Percentiles rank a stretch among this genome's conserved stretches.
phyloP scores from a whole-genome alignment of 441 rosid genomes.

The Populus trichocarpa region DNA sequence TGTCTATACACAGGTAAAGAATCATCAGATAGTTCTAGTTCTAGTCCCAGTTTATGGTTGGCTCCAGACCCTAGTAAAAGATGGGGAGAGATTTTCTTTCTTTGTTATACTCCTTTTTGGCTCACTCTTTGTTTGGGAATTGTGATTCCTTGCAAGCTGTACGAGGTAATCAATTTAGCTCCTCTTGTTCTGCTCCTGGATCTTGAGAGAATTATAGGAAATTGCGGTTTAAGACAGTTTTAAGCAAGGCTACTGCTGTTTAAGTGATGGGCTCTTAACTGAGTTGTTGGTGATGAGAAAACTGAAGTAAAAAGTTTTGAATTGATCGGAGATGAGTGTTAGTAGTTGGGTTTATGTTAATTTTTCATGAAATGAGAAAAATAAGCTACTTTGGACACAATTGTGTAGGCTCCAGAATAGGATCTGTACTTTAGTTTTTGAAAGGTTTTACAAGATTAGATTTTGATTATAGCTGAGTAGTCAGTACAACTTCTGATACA shows the following conservation, averaged over 20 bases:
- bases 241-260: not conserved
- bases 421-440: too few species aligned
- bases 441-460: too few species aligned
- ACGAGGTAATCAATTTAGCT: slow-evolving; percentile 53
- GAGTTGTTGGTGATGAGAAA: not conserved
- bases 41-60: slow-evolving; percentile 58
- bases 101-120: slow-evolving; percentile 94
- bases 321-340: not conserved
- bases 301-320: not conserved
- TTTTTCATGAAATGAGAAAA: not conserved
- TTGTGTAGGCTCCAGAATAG: not conserved
- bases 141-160: slow-evolving; percentile 85
- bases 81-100: slow-evolving; percentile 97
- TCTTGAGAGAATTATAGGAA: not conserved
- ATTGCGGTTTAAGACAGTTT: not conserved
- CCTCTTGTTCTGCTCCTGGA: not conserved
- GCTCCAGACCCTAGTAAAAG: slow-evolving; percentile 83
- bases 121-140: slow-evolving; percentile 87
- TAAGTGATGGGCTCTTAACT: not conserved
- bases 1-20: slow-evolving; percentile 11
- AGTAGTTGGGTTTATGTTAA: not conserved
- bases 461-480: too few species aligned
- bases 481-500: not conserved
- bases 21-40: slow-evolving; percentile 10
- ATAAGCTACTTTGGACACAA: not conserved